phyloP scores from a whole-genome alignment of 2,329 filamentous ascomycete genomes.

The Colletotrichum tabaci region DNA sequence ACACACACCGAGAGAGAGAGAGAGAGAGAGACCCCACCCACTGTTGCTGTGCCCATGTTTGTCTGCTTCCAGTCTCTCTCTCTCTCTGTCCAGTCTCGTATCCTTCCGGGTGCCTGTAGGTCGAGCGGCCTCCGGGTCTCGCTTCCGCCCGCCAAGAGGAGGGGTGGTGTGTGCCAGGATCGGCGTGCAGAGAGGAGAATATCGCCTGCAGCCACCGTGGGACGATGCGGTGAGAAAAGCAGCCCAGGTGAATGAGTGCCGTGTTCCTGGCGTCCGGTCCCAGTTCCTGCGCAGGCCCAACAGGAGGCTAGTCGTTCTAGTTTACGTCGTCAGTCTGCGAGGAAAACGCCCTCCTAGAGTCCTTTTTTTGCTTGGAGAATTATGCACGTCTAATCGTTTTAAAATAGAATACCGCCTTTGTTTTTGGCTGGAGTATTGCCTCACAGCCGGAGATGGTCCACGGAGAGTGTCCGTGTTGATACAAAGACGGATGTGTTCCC shows the following conservation, averaged over 20 bases:
- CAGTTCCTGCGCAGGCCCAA: slow-evolving; percentile 23
- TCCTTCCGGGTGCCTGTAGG: not conserved
- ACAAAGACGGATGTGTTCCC: slow-evolving; percentile 22
- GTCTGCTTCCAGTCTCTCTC: not conserved
- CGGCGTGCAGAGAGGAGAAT: slow-evolving; percentile 28
- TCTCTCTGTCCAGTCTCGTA: slow-evolving; percentile 23
- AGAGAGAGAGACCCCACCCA: slow-evolving; percentile 12
- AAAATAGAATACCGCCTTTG: slow-evolving; percentile 37
- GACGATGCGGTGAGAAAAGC: slow-evolving; percentile 12
- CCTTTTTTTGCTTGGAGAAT: slow-evolving; percentile 3
- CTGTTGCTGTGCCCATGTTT: too few species aligned
- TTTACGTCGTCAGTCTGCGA: not conserved
- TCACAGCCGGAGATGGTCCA: not conserved
- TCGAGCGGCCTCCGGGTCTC: not conserved
- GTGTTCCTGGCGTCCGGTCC: slow-evolving; percentile 25
- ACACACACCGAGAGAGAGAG: not conserved
- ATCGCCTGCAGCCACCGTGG: slow-evolving; percentile 18
- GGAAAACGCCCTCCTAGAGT: not conserved
- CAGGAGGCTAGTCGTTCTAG: slow-evolving; percentile 13
- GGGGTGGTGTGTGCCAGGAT: slow-evolving; percentile 8
- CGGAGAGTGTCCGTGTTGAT: not conserved
- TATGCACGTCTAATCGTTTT: slow-evolving; percentile 14
- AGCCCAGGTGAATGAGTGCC: slow-evolving; percentile 8
- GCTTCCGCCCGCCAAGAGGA: slow-evolving; percentile 23
- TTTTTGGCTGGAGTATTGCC: not conserved